phyloP scores from a whole-genome alignment of 2,329 filamentous ascomycete species.

The Dactylellina drechsleri region DNA sequence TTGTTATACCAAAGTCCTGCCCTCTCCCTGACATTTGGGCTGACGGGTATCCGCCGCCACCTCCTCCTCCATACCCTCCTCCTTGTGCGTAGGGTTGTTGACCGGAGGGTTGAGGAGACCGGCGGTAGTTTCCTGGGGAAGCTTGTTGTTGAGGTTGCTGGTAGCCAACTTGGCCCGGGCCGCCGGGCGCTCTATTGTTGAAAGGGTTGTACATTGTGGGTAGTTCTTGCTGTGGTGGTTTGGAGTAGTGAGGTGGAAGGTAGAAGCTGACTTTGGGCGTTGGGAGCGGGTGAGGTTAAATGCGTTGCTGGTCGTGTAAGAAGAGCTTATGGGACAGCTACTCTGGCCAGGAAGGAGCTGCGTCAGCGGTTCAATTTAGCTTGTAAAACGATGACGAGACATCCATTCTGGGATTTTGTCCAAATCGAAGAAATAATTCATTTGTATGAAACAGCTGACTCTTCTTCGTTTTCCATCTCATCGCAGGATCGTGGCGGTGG shows the following conservation, averaged over 20 bases:
- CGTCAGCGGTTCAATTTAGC: conserved; percentile 1
- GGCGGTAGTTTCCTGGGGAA: conserved; percentile 24
- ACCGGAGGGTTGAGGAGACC: neutral
- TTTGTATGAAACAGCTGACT: too few relatives aligned
- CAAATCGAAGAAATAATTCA: too few relatives aligned
- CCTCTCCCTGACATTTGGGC: conserved; percentile 4
- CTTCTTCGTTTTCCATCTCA: too few relatives aligned
- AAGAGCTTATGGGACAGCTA: conserved; percentile 5
- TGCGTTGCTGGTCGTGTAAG: conserved; percentile 4
- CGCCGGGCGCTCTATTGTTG: neutral
- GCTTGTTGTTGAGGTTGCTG: conserved; percentile 22
- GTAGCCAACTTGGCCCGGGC: conserved; percentile 16
- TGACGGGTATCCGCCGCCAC: conserved; percentile 1
- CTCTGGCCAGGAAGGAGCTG: conserved; percentile 18
- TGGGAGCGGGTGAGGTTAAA: conserved; percentile 9
- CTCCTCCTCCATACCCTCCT: conserved; percentile 15
- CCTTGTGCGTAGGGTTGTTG: neutral
- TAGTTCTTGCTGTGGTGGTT: neutral
- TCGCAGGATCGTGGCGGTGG: too few relatives aligned
- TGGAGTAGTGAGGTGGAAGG: neutral
- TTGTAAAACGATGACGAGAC: too few relatives aligned
- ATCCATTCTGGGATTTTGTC: too few relatives aligned
- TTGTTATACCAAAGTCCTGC: conserved; percentile 49
- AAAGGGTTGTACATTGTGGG: conserved; percentile 36
- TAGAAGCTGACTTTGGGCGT: neutral